A percentile compares a stretch with the other conserved stretches of the same genome.
phyloP scores from a whole-genome alignment of 345 rosid species.

The Raphanus raphanistrum region DNA sequence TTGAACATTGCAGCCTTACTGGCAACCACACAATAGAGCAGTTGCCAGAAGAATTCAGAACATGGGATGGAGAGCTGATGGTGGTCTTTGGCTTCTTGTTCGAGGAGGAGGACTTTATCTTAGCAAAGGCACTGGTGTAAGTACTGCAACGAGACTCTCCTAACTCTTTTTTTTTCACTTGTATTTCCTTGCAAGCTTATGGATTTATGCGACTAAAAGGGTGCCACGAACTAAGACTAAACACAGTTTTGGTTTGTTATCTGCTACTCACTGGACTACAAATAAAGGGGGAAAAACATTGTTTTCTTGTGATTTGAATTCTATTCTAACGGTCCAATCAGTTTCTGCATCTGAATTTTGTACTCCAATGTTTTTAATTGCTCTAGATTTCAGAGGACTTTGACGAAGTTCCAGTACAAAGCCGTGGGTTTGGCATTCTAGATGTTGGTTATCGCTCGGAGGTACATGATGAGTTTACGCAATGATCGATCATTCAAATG shows the following conservation, averaged over 20 bases:
- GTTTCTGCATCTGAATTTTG: too few species aligned
- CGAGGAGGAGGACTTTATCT: constrained; percentile 98
- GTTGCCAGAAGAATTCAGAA: constrained; percentile 93
- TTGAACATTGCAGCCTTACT: constrained; percentile 59
- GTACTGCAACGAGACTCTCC: constrained; percentile 18
- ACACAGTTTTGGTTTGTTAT: neutral
- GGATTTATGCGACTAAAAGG: too few species aligned
- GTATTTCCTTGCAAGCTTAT: too few species aligned
- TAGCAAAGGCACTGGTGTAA: constrained; percentile 94
- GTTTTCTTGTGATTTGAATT: neutral
- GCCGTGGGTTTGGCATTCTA: constrained; percentile 96
- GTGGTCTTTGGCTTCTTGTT: constrained; percentile 98
- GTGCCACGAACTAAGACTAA: too few species aligned
- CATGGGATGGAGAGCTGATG: constrained; percentile 99
- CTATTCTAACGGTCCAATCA: neutral
- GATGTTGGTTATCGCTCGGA: constrained; percentile 90
- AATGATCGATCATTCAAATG: neutral
- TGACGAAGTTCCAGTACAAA: constrained; percentile 76
- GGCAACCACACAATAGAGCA: constrained; percentile 99
- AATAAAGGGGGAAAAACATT: too few species aligned
- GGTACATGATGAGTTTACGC: constrained; percentile 42
- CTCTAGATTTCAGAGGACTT: constrained; percentile 73
- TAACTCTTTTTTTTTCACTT: too few species aligned
- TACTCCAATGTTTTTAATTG: too few species aligned
- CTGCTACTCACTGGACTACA: neutral